phyloP scores from a whole-genome alignment of 192 early-diverging fungal genomes.

The Podila clonocystis region DNA sequence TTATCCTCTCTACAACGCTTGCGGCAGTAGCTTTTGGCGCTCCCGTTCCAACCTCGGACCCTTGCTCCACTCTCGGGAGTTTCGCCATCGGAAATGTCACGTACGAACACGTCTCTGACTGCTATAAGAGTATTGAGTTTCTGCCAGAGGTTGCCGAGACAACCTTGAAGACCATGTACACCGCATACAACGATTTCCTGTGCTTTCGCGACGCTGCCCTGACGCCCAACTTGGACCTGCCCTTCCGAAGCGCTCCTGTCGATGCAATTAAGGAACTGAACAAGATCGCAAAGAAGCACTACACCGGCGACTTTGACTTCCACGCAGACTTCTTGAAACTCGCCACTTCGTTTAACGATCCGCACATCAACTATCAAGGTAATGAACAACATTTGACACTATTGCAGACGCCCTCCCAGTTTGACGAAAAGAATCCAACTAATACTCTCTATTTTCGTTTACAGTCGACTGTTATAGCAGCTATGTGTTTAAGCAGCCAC shows the following conservation, averaged over 20 bases:
- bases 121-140: not conserved
- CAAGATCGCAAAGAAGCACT: constrained; percentile 7
- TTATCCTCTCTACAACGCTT: too few relatives aligned
- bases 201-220: constrained; percentile 19
- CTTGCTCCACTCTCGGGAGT: constrained; percentile 4
- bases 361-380: constrained; percentile 18
- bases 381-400: not conserved
- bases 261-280: constrained; percentile 9
- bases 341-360: constrained; percentile 6
- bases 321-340: not conserved
- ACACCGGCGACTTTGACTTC: constrained; percentile 14
- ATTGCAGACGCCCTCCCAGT: too few relatives aligned
- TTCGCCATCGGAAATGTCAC: not conserved
- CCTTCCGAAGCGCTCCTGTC: constrained; percentile 8
- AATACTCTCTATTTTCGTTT: not conserved
- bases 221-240: not conserved
- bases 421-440: not conserved
- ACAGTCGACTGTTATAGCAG: constrained; percentile 8
- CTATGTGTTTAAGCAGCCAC: constrained; percentile 1
- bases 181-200: constrained; percentile 15
- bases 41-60: not conserved
- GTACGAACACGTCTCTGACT: not conserved
- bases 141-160: not conserved
- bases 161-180: not conserved
- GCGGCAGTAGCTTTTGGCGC: too few relatives aligned